phyloP scores from a whole-genome alignment of 257 asterid genomes.

The Ocimum tenuiflorum region DNA sequence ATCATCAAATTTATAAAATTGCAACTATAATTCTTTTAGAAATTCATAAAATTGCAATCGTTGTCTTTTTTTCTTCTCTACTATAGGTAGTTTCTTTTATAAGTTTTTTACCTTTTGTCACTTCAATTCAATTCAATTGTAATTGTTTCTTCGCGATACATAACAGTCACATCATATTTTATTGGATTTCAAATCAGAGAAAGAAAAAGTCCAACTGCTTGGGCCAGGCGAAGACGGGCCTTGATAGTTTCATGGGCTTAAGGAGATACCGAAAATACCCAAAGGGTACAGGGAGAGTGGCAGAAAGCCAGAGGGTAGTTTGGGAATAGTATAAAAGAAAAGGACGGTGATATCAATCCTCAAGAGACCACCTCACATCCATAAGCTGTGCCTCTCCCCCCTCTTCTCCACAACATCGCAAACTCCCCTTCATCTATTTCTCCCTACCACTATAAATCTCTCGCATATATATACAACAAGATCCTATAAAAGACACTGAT shows the following conservation, averaged over 20 bases:
- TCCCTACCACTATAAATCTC: constrained; percentile 2
- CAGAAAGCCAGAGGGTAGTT: constrained; percentile 13
- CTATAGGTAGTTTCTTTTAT: no score
- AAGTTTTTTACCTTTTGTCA: no score
- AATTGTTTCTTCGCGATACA: no score
- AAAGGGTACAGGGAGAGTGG: neutral
- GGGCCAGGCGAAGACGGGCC: neutral
- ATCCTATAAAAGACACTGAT: constrained; percentile 33
- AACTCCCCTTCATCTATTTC: neutral
- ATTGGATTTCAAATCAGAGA: no score
- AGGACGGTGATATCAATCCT: constrained; percentile 16
- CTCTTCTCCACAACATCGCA: constrained; percentile 14
- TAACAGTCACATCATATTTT: no score
- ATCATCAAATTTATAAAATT: no score
- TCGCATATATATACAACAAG: constrained; percentile 17
- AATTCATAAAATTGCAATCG: no score
- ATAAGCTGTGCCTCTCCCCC: constrained; percentile 8
- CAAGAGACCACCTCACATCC: constrained; percentile 10
- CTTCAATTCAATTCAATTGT: no score
- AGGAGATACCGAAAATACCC: constrained; percentile 10
- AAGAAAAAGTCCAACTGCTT: no score
- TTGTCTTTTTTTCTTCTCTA: no score
- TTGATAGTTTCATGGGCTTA: neutral
- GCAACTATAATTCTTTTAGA: no score
- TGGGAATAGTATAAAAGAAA: constrained; percentile 4